Evolutionary conservation across 1,284 basidiomycete species (phyloP).

Genomic region (Ceratobasidium papillatum): DNA sequence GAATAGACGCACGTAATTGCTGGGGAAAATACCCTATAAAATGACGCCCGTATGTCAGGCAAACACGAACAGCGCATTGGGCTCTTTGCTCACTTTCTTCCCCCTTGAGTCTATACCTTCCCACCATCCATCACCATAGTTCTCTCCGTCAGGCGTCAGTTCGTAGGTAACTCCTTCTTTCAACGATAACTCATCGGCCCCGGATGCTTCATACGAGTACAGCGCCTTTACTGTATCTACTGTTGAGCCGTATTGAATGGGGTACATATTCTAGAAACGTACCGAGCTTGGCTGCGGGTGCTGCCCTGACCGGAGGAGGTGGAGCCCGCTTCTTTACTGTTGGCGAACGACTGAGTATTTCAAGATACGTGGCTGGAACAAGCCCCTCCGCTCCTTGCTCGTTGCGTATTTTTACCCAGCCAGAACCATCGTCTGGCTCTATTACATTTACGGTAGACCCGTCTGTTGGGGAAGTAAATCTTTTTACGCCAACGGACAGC

Average conservation of each 20-base stretch:
- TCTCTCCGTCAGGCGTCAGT: constrained; percentile 68
- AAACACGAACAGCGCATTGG: background rate
- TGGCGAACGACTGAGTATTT: constrained; percentile 51
- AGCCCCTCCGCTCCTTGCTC: constrained; percentile 68
- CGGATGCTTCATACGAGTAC: constrained; percentile 73
- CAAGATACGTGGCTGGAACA: constrained; percentile 80
- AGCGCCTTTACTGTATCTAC: constrained; percentile 67
- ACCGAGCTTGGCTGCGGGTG: constrained; percentile 26
- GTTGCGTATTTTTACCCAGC: constrained; percentile 82
- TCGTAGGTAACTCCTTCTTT: constrained; percentile 68
- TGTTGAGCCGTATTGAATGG: background rate
- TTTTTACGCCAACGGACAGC: constrained; percentile 17
- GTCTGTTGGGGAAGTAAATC: constrained; percentile 56
- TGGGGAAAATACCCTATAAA: constrained; percentile 73
- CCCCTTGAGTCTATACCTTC: constrained; percentile 73
- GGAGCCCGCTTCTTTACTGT: constrained; percentile 32
- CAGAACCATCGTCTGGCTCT: constrained; percentile 81
- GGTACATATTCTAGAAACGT: constrained; percentile 1
- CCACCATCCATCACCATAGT: constrained; percentile 82
- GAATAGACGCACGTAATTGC: constrained; percentile 75
- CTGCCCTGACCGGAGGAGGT: constrained; percentile 30
- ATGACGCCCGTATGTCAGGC: background rate
- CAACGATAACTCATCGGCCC: constrained; percentile 73
- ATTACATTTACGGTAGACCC: constrained; percentile 66
- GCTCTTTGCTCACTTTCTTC: constrained; percentile 55